A percentile compares a stretch with the other conserved stretches of the same genome.
These are phyloP conservation scores for Neurospora sp. DNA, from an alignment of 495 filamentous ascomycete species.

Conservation along the genomic window DNA sequence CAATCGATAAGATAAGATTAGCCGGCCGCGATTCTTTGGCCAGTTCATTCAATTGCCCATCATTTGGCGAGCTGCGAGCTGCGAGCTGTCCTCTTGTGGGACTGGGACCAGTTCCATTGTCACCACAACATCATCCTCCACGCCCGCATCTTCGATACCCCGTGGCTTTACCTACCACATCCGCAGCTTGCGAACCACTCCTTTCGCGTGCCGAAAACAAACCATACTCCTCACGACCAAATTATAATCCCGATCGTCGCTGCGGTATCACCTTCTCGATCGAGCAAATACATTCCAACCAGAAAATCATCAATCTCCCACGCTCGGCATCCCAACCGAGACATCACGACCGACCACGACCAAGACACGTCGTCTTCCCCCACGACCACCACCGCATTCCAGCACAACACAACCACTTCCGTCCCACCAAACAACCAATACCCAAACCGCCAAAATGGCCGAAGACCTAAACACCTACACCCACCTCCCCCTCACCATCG, in stretches of 20 bases:
- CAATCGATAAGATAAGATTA: background rate
- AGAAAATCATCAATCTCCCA: background rate
- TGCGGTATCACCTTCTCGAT: background rate
- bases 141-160: background rate
- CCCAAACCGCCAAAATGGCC: conserved; percentile 35
- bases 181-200: background rate
- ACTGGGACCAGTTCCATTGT: background rate
- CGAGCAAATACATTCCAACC: background rate
- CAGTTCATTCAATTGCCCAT: background rate
- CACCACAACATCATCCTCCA: background rate
- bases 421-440: background rate
- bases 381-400: background rate
- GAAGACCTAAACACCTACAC: conserved; percentile 62
- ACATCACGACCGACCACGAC: background rate
- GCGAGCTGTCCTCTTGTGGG: background rate
- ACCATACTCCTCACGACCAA: background rate
- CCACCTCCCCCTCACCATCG: conserved; percentile 69
- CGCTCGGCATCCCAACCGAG: background rate
- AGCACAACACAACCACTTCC: background rate
- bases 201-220: background rate
- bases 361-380: background rate
- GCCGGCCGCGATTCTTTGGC: background rate
- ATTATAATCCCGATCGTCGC: background rate
- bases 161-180: background rate
- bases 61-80: background rate